Evolutionary conservation across 2,329 filamentous ascomycete genomes (phyloP).

Genomic region (Akanthomyces muscarius): DNA sequence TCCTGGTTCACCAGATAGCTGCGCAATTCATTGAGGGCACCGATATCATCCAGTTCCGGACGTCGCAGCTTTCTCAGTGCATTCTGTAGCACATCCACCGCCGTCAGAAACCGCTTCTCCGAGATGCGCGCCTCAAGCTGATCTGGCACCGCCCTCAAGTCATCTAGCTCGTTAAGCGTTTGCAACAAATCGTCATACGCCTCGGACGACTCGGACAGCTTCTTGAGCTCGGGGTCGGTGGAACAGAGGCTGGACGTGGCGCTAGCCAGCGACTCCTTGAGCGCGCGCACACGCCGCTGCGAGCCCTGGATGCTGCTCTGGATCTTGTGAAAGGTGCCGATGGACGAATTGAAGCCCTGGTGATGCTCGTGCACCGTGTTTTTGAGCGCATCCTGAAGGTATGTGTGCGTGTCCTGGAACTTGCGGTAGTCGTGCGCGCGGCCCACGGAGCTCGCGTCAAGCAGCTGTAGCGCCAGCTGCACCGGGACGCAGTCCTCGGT

Average conservation of each 20-base stretch:
- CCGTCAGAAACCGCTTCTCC: conserved; percentile 89
- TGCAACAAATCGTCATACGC: conserved; percentile 88
- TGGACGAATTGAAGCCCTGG: conserved; percentile 98
- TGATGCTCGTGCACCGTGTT: conserved; percentile 97
- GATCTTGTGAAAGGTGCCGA: conserved; percentile 98
- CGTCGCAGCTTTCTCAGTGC: conserved; percentile 78
- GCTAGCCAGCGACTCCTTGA: conserved; percentile 78
- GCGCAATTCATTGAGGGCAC: conserved; percentile 78
- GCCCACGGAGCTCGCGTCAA: conserved; percentile 90
- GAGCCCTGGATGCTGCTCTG: conserved; percentile 87
- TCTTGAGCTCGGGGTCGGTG: conserved; percentile 87
- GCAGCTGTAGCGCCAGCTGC: conserved; percentile 88
- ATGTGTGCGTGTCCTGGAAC: conserved; percentile 78
- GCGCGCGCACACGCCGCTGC: conserved; percentile 74
- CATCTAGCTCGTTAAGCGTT: conserved; percentile 77
- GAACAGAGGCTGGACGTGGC: conserved; percentile 78
- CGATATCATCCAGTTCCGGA: conserved; percentile 87
- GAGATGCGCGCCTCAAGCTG: conserved; percentile 91
- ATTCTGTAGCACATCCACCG: conserved; percentile 87
- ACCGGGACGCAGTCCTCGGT: conserved; percentile 85
- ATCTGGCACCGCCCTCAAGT: conserved; percentile 83
- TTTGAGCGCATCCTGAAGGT: conserved; percentile 90
- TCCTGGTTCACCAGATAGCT: conserved; percentile 92
- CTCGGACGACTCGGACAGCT: conserved; percentile 80
- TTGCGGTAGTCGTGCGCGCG: conserved; percentile 82